Base-by-base conservation (phyloP, 2,329 filamentous ascomycete genomes). In the Berkeleyomyces basicola region DNA sequence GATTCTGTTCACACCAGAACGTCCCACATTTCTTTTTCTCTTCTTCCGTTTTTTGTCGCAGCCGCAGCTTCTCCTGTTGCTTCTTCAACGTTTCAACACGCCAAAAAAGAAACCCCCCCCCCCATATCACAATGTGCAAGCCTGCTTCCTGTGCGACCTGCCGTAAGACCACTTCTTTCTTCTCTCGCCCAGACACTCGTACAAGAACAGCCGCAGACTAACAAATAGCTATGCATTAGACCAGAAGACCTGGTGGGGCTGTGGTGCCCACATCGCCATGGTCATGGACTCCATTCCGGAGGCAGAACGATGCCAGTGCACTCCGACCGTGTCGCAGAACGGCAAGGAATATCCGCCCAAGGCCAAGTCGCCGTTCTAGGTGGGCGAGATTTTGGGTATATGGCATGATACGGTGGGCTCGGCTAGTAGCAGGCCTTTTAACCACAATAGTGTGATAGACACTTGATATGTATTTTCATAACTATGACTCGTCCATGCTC, bases 261-360 rank as follows among this genome's bases (percentile, higher is more conserved):
- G 84, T 71, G 83, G 83, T 66, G 75, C 68, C 65, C 82, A 87
- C 73, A 75, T 86, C 67, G 74, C 80, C 10, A 71, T 71, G 14
- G 84, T 88, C 67, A 81, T 89, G 75, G 80, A 84, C 70, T 68
- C 71, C 36, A 71, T 88, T 51, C 77, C 82, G 3, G 73, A 76
- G 43, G 72, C 75, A 4, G 76, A 87, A 47, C 80, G 84, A 73
- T 90, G 86, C 75, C 76, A 74, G 33, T 90, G 86, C 70, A 75
- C 78, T 68, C 85, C 85, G 37, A 80, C 81, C 70, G 75, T 87
- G 66, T 79, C 83, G 69, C 75, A 76, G 47, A 78, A 81, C 62
- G 83, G 82, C 55, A 81, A 80, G 68, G 68, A 78, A 69, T 88
- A 87, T 69, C 85, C 85, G 64, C 84, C 84, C 37, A 85, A 81